phyloP scores from a whole-genome alignment of 2,329 filamentous ascomycete genomes.

The Amesomyces nigricolor region DNA sequence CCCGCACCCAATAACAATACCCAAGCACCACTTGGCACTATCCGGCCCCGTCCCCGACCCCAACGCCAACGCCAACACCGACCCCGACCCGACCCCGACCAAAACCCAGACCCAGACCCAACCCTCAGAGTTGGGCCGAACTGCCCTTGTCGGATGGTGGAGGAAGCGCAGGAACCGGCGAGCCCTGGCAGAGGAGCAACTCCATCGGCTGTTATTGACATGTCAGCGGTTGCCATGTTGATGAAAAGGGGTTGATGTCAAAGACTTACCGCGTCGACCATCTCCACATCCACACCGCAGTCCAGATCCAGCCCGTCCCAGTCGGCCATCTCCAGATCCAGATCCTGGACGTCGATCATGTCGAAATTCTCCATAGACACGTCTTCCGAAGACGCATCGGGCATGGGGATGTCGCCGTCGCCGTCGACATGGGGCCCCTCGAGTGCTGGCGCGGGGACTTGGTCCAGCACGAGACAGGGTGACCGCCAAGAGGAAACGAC shows the following conservation, averaged over 20 bases:
- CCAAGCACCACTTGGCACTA: no score
- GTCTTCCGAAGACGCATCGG: background rate
- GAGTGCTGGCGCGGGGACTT: background rate
- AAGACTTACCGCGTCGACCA: conserved; percentile 2
- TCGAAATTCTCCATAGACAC: background rate
- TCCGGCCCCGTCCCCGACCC: no score
- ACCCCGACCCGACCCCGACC: no score
- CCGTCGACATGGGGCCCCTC: background rate
- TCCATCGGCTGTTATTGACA: background rate
- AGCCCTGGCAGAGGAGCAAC: background rate
- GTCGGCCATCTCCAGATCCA: background rate
- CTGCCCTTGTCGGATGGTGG: no score
- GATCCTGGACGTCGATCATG: background rate
- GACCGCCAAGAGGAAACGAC: no score
- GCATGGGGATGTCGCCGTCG: background rate
- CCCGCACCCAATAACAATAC: no score
- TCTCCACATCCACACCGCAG: background rate
- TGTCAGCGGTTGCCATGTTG: background rate
- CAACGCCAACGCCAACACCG: no score
- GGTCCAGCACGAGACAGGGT: no score
- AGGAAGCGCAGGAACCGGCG: background rate
- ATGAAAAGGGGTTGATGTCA: background rate
- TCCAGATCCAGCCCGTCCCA: background rate
- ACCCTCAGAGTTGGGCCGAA: no score
- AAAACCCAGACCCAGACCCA: no score